These are phyloP conservation scores for Aspergillus quadricinctus DNA, from an alignment of 2,329 filamentous ascomycete species.

Conservation along the genomic window DNA sequence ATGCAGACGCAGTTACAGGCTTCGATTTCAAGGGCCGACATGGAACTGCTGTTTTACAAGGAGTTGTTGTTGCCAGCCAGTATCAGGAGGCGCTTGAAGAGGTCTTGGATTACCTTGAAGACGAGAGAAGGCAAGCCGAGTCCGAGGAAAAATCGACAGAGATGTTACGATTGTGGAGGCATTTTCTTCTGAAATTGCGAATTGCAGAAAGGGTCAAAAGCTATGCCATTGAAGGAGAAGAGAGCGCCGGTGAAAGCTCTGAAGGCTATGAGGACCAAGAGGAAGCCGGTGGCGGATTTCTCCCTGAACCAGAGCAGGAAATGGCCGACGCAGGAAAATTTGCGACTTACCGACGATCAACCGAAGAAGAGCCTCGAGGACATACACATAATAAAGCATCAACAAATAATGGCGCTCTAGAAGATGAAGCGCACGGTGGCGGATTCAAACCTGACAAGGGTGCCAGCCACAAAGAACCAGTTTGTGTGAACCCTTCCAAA, in stretches of 20 bases:
- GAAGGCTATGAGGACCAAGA: conserved; percentile 20
- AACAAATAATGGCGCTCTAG: neutral
- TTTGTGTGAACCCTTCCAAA: neutral
- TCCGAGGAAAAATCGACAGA: conserved; percentile 50
- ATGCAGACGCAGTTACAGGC: conserved; percentile 81
- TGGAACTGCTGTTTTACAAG: conserved; percentile 77
- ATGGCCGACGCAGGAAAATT: neutral
- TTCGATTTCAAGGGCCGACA: conserved; percentile 83
- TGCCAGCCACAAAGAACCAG: neutral
- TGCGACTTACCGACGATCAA: neutral
- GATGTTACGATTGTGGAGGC: conserved; percentile 55
- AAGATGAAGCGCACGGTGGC: conserved; percentile 12
- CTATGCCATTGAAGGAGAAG: conserved; percentile 40
- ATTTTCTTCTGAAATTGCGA: conserved; percentile 57
- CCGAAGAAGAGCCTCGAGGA: too few relatives aligned
- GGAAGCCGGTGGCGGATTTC: conserved; percentile 35
- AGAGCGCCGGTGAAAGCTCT: conserved; percentile 31
- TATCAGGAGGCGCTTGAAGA: conserved; percentile 67
- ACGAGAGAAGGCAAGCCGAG: conserved; percentile 61
- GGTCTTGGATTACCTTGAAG: conserved; percentile 63
- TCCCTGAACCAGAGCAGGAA: conserved; percentile 29
- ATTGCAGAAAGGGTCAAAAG: conserved; percentile 70
- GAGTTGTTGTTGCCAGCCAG: conserved; percentile 70
- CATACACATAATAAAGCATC: neutral
- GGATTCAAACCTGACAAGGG: conserved; percentile 17